Evolutionary conservation across 73 alveolate genomes (phyloP), one percentile per base, ranked within the genome.

Genomic region (Urostyla sp.): DNA sequence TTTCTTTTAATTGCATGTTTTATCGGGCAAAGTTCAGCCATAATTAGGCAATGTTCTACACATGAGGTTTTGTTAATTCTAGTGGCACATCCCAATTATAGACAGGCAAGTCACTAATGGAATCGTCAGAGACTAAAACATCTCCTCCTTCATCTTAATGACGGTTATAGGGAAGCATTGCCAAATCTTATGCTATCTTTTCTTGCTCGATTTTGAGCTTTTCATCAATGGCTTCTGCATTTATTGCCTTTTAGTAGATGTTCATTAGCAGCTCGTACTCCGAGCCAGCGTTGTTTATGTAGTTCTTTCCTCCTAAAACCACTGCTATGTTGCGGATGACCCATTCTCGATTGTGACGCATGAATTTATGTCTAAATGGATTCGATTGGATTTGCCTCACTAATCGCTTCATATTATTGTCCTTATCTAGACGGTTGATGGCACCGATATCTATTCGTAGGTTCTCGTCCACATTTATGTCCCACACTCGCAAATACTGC

Each of bases 1-100:
- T 75, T 72, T 63, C 87, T 80, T 90, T 92, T 15, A 81, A 52
- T 36, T 63, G 66, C 80, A 90, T 63, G 24, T 67, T 67, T 66
- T 89, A 83, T 52, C 83, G 63, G 16, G 98, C 96, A 54, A 67
- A 87, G 49, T 89, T 85, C 32, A 77, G 73, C 98, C 98, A 92
- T 61, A 75, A 57, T 32, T 36, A 56, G 16, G 94, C 89, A 27
- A 91, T 61, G 27, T 80, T 49, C 78, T 63, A 63, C 26, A 91
- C 85, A 34, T 74, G 77, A 45, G 34, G 75, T 10, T 50, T 36
- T 28, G 87, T 80, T 16, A 75, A 60, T 8, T 54, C 30, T 45
- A 69, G 54, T 13, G 91, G 92, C 32, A 90, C 54, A 48, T 90
- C 72, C 89, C 91, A 57, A 79, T 79, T 90, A 54, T 85, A 78